Base-by-base conservation (phyloP, 2,329 filamentous ascomycete species). In the Fonsecaea monophora region DNA sequence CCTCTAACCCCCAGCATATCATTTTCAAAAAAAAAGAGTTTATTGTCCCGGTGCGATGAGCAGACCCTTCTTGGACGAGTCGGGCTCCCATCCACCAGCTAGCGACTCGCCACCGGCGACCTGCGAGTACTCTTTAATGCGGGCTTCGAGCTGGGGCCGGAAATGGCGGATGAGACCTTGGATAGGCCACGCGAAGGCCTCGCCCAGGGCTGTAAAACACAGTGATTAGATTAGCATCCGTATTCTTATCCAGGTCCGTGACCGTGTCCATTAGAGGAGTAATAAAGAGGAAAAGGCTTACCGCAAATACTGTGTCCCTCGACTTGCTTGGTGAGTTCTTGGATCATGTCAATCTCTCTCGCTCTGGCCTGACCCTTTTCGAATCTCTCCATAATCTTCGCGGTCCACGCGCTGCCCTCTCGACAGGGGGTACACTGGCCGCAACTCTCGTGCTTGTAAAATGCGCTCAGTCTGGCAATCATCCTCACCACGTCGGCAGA, bases 371-470 rank as follows among this genome's bases (percentile, higher is more conserved):
- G 88, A 67, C 95, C 95, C 80, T 91, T 91, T 85, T 96, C 93
- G 75, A 99, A 96, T 65, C 95, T 90, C 81, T 91, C 85, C 95
- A 99, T 98, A 81, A 99, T 98, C 85, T 99, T 94, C 82, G 96
- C 91, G 10, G 94, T 97, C 95, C 95, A 99, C 84, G 96, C 97
- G 85, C 91, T 96, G 72, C 95, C 95, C 83, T 99, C 95, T 78
- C 95, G 91, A 87, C 95, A 99, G n/a, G 95, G 95, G 66, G 95
- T 99, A 85, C 95, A 99, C 84, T 99, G 95, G 68, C 95, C 95
- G 81, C 95, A 99, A 73, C 90, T 94, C 85, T 99, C 95, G 84
- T 99, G 95, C 81, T 94, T 91, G 86, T 99, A 99, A 85, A 99
- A 99, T 80, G 94, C 92, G 75, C 91, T 92, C 74, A 99, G 88